Percentiles rank a stretch among this genome's conserved stretches.
Conservation (phyloP, 1,139 yeast genomes). For the Candida sanyaensis region DNA sequence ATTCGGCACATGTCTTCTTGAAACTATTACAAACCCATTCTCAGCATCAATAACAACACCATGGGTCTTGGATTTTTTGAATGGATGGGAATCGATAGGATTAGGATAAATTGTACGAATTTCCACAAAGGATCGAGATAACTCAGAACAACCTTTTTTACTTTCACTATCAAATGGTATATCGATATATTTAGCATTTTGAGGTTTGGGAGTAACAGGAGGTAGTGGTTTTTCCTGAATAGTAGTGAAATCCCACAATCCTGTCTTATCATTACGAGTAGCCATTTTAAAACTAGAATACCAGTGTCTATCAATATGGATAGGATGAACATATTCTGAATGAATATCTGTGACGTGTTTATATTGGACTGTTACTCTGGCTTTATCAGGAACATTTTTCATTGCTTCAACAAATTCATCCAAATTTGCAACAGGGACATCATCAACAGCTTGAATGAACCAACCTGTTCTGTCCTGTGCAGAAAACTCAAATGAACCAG, state of each 20-base stretch:
- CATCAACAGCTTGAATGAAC: constrained; percentile 78
- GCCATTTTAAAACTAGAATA: constrained; percentile 70
- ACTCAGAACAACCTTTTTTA: constrained; percentile 52
- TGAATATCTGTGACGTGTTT: constrained; percentile 84
- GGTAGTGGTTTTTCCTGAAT: constrained; percentile 66
- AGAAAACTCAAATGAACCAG: constrained; percentile 74
- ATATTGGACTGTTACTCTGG: constrained; percentile 69
- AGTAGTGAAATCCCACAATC: constrained; percentile 82
- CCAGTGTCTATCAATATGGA: constrained; percentile 87
- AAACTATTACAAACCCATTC: constrained; percentile 77
- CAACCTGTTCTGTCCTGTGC: constrained; percentile 61
- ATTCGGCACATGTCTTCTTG: constrained; percentile 81
- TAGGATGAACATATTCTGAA: constrained; percentile 62
- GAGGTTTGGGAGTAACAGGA: constrained; percentile 47
- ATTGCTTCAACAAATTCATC: constrained; percentile 78
- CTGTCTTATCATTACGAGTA: constrained; percentile 75
- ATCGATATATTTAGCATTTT: constrained; percentile 69
- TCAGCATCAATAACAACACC: constrained; percentile 83
- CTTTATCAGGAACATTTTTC: constrained; percentile 74
- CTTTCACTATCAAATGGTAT: constrained; percentile 57
- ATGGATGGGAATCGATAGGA: constrained; percentile 73
- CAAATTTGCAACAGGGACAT: constrained; percentile 68
- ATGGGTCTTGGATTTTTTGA: constrained; percentile 61
- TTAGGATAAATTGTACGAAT: constrained; percentile 67
- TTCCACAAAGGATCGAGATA: constrained; percentile 60